These are phyloP conservation scores for Venturiaceae sp. DNA, from an alignment of 2,329 filamentous ascomycete species.

Conservation along the genomic window DNA sequence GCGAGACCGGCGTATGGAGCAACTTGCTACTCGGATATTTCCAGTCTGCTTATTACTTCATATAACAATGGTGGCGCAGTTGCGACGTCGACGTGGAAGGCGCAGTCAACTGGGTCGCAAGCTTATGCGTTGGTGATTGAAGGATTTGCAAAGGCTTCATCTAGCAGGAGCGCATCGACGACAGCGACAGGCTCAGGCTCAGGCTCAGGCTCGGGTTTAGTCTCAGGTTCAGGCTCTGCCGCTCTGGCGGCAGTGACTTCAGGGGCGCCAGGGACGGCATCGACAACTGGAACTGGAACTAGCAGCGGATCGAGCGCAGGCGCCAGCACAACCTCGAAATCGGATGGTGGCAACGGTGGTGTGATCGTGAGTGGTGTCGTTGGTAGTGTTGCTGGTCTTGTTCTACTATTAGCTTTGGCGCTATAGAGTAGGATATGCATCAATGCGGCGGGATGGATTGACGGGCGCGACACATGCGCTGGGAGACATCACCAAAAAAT, in stretches of 20 bases:
- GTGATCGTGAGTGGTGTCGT: not conserved
- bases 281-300: not conserved
- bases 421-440: not conserved
- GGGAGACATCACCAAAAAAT: no score
- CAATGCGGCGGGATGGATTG: no score
- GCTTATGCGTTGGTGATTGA: constrained; percentile 20
- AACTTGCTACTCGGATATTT: not conserved
- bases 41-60: not conserved
- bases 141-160: constrained; percentile 9
- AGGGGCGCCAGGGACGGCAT: not conserved
- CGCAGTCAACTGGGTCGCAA: constrained; percentile 11
- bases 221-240: no score
- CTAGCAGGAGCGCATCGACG: not conserved
- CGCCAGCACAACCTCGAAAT: not conserved
- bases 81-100: constrained; percentile 6
- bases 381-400: not conserved
- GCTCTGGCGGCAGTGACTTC: no score
- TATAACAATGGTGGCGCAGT: constrained; percentile 14
- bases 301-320: not conserved
- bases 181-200: no score
- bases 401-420: not conserved
- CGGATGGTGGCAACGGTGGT: not conserved
- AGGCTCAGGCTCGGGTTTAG: no score
- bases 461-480: no score
- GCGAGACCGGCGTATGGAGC: not conserved